Percentiles rank a stretch among this genome's conserved stretches.
Evolutionary conservation across 208 protist species (phyloP).

Genomic region (Trypanosoma caninum): DNA sequence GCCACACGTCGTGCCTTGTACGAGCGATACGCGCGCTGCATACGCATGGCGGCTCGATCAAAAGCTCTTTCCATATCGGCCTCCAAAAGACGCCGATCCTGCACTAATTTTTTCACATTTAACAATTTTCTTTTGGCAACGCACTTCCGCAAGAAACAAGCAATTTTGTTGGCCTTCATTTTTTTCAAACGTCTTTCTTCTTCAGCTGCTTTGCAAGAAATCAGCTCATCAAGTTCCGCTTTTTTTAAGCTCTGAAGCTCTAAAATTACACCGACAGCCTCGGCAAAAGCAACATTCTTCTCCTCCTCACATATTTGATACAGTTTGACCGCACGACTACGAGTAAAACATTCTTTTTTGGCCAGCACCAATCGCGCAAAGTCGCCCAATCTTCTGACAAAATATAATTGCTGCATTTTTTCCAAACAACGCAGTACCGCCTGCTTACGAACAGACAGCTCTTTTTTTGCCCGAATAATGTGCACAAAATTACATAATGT

Average conservation of each 20-base stretch:
- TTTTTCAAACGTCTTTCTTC: not conserved
- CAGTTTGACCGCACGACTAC: not conserved
- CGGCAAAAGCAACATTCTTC: not conserved
- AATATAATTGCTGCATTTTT: not conserved
- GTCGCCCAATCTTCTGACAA: not conserved
- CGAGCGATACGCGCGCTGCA: slow-evolving; percentile 26
- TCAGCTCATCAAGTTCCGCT: not conserved
- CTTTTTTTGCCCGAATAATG: slow-evolving; percentile 9
- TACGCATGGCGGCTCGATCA: slow-evolving; percentile 8
- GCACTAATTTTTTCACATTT: not conserved
- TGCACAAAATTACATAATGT: slow-evolving; percentile 1
- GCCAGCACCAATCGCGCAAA: slow-evolving; percentile 2
- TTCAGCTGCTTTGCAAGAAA: not conserved
- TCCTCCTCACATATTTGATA: not conserved
- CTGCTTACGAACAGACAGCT: not conserved
- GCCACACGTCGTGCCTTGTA: slow-evolving; percentile 13
- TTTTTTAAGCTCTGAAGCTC: not conserved
- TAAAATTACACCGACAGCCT: not conserved
- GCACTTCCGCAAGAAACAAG: slow-evolving; percentile 10
- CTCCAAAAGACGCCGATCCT: not conserved
- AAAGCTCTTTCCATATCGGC: not conserved
- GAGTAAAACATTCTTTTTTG: slow-evolving; percentile 7
- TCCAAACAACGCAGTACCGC: not conserved
- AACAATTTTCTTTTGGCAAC: slow-evolving; percentile 10
- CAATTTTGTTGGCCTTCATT: not conserved